A percentile compares a stretch with the other conserved stretches of the same genome.
phyloP scores from a whole-genome alignment of 2,329 filamentous ascomycete genomes.

The Cytospora leucostoma region DNA sequence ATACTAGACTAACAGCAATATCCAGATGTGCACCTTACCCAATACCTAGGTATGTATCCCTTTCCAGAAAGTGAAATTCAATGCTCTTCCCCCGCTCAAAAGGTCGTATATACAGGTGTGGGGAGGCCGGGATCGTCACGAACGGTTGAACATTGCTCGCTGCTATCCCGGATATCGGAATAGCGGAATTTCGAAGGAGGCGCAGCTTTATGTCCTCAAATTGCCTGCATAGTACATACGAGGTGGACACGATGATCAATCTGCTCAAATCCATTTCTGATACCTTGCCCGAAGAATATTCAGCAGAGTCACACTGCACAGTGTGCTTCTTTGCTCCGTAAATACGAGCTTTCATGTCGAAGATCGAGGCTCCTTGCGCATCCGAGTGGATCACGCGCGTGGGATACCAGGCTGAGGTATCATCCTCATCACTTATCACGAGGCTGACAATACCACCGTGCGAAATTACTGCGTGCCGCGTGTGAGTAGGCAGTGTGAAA shows the following conservation, averaged over 20 bases:
- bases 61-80: neutral
- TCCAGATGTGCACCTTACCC: neutral
- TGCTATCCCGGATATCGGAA: too few species aligned
- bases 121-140: too few species aligned
- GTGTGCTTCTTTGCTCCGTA: slow-evolving; percentile 6
- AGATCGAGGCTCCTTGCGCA: slow-evolving; percentile 7
- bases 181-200: too few species aligned
- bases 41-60: neutral
- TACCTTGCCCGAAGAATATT: neutral
- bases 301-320: neutral
- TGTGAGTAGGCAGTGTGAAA: too few species aligned
- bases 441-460: neutral
- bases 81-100: too few species aligned
- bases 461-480: too few species aligned
- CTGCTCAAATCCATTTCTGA: neutral
- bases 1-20: neutral
- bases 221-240: too few species aligned
- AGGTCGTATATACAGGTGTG: too few species aligned
- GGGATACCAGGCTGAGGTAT: neutral
- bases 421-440: neutral
- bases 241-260: neutral
- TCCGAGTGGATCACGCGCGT: neutral
- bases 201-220: too few species aligned
- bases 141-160: too few species aligned
- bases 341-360: neutral